A percentile compares a stretch with the other conserved stretches of the same genome.
These are phyloP conservation scores for Periconia digitata DNA, from an alignment of 2,329 filamentous ascomycete species.

Conservation along the genomic window DNA sequence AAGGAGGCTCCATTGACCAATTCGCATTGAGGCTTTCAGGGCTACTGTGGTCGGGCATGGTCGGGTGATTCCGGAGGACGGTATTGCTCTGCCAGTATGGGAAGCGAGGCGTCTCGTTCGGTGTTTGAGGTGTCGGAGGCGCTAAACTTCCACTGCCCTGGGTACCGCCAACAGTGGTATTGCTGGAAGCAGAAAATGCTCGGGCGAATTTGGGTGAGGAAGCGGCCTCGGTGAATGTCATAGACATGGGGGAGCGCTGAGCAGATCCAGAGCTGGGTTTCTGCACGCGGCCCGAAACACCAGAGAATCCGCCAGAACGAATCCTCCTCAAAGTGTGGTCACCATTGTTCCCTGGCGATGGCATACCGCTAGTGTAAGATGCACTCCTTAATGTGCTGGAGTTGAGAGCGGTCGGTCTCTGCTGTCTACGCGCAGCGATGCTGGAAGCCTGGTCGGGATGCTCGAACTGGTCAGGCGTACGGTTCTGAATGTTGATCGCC, in stretches of 20 bases:
- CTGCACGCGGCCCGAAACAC: conserved; percentile 49
- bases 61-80: conserved; percentile 27
- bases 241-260: conserved; percentile 51
- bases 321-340: conserved; percentile 51
- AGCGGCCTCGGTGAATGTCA: conserved; percentile 51
- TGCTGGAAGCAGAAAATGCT: conserved; percentile 41
- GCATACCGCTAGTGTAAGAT: conserved; percentile 45
- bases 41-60: conserved; percentile 42
- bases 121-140: conserved; percentile 53
- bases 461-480: conserved; percentile 38
- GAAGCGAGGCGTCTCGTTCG: conserved; percentile 43
- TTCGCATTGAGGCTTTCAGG: conserved; percentile 40
- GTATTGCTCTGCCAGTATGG: conserved; percentile 46
- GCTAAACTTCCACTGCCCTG: conserved; percentile 45
- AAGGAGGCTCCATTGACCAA: conserved; percentile 42
- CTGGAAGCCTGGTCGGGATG: conserved; percentile 43
- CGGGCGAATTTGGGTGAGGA: conserved; percentile 49
- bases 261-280: conserved; percentile 49
- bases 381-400: conserved; percentile 44
- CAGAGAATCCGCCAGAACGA: conserved; percentile 49
- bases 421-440: conserved; percentile 46
- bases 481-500: conserved; percentile 41
- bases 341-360: conserved; percentile 40
- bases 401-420: conserved; percentile 44
- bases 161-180: conserved; percentile 30